Evolutionary conservation across 108 stramenopile genomes (phyloP), one percentile per base, ranked within the genome.

Genomic region (Conticribra guillardii): DNA sequence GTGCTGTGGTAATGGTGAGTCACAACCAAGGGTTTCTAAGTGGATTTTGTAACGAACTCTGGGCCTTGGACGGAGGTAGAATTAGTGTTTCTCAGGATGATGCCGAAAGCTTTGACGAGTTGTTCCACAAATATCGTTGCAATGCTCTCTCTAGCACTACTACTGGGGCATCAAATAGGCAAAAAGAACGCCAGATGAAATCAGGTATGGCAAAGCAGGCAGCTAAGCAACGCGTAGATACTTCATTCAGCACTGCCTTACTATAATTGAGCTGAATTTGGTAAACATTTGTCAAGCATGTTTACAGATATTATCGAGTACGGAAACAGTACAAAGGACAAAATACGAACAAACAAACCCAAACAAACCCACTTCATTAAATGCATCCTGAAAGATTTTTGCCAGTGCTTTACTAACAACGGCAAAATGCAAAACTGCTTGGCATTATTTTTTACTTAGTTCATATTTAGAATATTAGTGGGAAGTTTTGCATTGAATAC

Each of bases 1-100:
- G 98, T 26, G 90, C 91, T 3, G 90, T 97, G 22, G 72, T 96
- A 46, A 84, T 96, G 67, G 92, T 98, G 8, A 78, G 82, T 34
- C 98, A 98, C 83, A 95, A 98, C 73, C 93, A 88, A 73, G 80
- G 56, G 11, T 91, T 91, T 48, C 52, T 91, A 28, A 72, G 77
- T 49, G 82, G 81, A 4, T 88, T 84, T 48, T 84, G 81, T 60
- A 87, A 87, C 56, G 90, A 88, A 51, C 72, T 94, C 26, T 90
- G 93, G 83, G 86, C 92, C 2, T 74, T 97, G 21, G 79, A 87
- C 8, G 74, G 84, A 62, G 84, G 90, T 63, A 71, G 72, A 55
- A 46, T 95, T 52, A 75, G 68, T 50, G 60, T 89, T 23, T 69
- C 60, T 47, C 73, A 85, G 41, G 58, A 67, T 60, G 86, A 87